Conservation (phyloP, 2,329 filamentous ascomycete species). For the Herpotrichia juniperi region DNA sequence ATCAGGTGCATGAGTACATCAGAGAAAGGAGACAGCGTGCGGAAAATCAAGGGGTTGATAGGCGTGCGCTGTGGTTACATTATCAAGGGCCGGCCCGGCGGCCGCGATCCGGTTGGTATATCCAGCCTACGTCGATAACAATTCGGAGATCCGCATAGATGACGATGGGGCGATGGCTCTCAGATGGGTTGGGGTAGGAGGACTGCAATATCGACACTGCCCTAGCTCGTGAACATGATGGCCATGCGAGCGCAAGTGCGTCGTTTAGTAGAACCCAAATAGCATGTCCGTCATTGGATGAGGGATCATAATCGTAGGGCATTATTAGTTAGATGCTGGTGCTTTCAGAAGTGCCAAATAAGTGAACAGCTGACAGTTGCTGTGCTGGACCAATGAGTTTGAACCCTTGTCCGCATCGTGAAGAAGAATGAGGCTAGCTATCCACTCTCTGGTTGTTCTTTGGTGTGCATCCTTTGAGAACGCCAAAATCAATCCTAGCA, state of each 20-base stretch:
- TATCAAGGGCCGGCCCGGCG: slow-evolving; percentile 23
- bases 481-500: too few relatives aligned
- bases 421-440: slow-evolving; percentile 38
- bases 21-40: slow-evolving; percentile 13
- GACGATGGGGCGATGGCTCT: neutral
- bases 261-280: slow-evolving; percentile 12
- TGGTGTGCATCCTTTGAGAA: slow-evolving; percentile 37
- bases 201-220: slow-evolving; percentile 1
- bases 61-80: slow-evolving; percentile 10
- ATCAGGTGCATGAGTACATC: slow-evolving; percentile 12
- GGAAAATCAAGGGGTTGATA: slow-evolving; percentile 17
- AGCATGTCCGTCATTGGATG: too few relatives aligned
- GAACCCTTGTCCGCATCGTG: slow-evolving; percentile 20
- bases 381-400: slow-evolving; percentile 42
- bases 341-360: slow-evolving; percentile 20
- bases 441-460: slow-evolving; percentile 33
- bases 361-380: slow-evolving; percentile 34
- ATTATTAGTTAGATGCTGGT: slow-evolving; percentile 13
- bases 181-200: neutral
- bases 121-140: slow-evolving; percentile 20
- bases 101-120: slow-evolving; percentile 25
- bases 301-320: neutral
- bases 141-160: slow-evolving; percentile 17
- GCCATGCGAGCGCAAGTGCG: slow-evolving; percentile 19
- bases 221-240: slow-evolving; percentile 13